Evolutionary conservation across 352 stramenopile species (phyloP).

Genomic region (Vaucheria bursata): DNA sequence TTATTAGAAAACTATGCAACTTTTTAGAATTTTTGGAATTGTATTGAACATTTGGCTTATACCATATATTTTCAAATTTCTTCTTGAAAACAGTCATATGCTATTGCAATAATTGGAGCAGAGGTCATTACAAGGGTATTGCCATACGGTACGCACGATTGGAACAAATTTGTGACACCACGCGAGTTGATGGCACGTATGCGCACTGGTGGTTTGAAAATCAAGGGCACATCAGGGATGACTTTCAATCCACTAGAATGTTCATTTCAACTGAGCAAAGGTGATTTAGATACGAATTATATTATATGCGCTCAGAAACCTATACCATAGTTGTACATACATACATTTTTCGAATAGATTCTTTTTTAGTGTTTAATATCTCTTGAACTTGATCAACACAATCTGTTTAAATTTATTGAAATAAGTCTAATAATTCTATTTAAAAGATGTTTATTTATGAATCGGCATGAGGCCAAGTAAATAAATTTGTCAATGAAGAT

Average conservation of each 20-base stretch:
- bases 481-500: no score
- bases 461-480: no score
- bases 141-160: conserved; percentile 65
- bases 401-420: no score
- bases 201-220: conserved; percentile 43
- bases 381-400: no score
- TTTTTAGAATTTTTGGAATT: no score
- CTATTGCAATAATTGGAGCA: conserved; percentile 61
- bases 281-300: conserved; percentile 49
- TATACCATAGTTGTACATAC: not conserved
- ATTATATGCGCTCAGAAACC: conserved; percentile 22
- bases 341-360: no score
- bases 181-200: conserved; percentile 49
- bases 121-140: conserved; percentile 67
- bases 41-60: no score
- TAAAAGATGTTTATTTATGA: no score
- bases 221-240: conserved; percentile 12
- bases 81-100: conserved; percentile 45
- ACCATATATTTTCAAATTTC: no score
- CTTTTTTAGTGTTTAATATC: no score
- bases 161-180: conserved; percentile 61
- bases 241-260: conserved; percentile 30
- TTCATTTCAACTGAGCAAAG: conserved; percentile 27
- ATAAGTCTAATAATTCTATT: no score
- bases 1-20: not conserved